These are phyloP conservation scores for Colletotrichum orbiculare DNA, from an alignment of 2,329 filamentous ascomycete species.

Conservation along the genomic window DNA sequence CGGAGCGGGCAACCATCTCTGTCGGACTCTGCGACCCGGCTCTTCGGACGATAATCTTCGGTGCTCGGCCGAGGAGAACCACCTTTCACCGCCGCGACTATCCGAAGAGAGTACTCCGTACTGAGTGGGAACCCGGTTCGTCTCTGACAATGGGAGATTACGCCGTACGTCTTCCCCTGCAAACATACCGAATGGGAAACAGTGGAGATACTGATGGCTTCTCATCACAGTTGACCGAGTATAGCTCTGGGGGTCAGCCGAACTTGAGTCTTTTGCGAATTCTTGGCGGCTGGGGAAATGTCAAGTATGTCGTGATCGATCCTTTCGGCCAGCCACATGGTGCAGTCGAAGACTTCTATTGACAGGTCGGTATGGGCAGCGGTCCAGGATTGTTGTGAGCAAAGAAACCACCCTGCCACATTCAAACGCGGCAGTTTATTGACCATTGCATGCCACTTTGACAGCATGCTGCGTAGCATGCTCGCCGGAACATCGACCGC, in stretches of 20 bases:
- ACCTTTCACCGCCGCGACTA: too few species aligned
- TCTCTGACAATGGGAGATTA: constrained; percentile 15
- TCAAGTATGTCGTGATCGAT: constrained; percentile 22
- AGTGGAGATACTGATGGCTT: background rate
- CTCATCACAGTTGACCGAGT: constrained; percentile 8
- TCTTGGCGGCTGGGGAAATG: constrained; percentile 39
- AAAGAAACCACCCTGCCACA: background rate
- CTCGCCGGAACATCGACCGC: constrained; percentile 39
- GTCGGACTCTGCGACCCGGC: background rate
- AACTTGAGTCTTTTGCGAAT: constrained; percentile 32
- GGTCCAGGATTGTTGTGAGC: background rate
- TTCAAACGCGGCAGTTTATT: too few species aligned
- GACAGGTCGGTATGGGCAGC: background rate
- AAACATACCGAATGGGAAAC: background rate
- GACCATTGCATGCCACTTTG: too few species aligned
- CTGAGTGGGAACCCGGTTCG: background rate
- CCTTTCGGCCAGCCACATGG: too few species aligned
- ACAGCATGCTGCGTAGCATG: constrained; percentile 41
- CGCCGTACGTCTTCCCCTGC: constrained; percentile 4
- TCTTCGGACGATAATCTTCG: constrained; percentile 1
- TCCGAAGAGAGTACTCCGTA: too few species aligned
- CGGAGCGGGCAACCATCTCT: background rate
- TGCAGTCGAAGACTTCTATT: too few species aligned
- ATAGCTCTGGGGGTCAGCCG: constrained; percentile 7
- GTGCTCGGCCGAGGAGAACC: too few species aligned